Base-by-base conservation (phyloP, 441 rosid species). In the Jatropha podagrica region DNA sequence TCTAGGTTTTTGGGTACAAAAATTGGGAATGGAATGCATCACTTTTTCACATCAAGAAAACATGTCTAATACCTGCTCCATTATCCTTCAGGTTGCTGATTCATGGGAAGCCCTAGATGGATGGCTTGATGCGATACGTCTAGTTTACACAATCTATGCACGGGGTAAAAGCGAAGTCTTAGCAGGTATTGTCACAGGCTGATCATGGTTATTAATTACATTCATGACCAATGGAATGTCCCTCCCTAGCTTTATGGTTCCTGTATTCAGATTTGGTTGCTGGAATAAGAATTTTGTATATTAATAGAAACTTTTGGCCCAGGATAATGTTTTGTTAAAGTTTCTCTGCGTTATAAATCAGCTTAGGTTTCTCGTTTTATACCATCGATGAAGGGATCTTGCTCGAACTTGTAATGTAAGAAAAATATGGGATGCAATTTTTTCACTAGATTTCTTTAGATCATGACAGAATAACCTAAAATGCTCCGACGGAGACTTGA, bases 91-190 rank as follows among this genome's bases (percentile, higher is more conserved):
- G 99, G 88, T 96, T 77, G 99, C 98, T 20, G 99, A 94, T 77
- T 90, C 98, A 0, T 91, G 98, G 99, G 99, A 94, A 84, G 84
- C 90, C 44, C 86, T 94, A 40, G 98, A 92, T 79, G 99, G 98
- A 80, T 96, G 99, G 98, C 90, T 94, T 0, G 99, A 96, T 74
- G 99, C 98, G 11, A 88, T 92, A 66, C 97, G 97, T 65, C 76
- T 94, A 77, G 95, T 92, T 49, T 92, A 92, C 85, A 94, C 97
- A 62, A 91, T 94, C 58, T 88, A 89, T 75, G 97, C 97, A 54
- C 85, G 95, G 69, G 98, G 98, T 60, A 96, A 92, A 86, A 87
- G 89, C 60, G 97, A 92, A 77, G 91, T 92, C 75, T 84, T 96
- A 56, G 98, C 97, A n/a, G 97, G 97, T 79, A 91, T 96, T 20